These are phyloP conservation scores for Pharnaceum exiguum DNA, from an alignment of 148 eudicot species.

Conservation along the genomic window DNA sequence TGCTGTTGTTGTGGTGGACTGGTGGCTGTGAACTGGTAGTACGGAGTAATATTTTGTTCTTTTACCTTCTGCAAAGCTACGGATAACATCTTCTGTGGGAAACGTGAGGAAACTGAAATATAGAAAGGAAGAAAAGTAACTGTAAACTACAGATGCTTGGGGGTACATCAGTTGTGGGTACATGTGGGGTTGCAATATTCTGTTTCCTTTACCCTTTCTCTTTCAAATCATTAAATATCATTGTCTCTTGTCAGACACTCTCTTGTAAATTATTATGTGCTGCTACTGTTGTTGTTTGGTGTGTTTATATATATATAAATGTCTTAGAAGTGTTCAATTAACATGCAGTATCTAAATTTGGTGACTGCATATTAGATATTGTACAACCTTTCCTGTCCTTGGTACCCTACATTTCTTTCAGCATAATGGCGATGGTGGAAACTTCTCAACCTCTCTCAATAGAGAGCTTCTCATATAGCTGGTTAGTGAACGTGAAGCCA, in stretches of 20 bases:
- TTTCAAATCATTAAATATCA: conserved; percentile 26
- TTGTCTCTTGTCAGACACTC: conserved; percentile 26
- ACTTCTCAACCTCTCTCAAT: conserved; percentile 56
- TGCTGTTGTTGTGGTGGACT: too few species aligned
- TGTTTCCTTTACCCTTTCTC: conserved; percentile 33
- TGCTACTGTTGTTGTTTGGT: conserved; percentile 15
- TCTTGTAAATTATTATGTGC: conserved; percentile 21
- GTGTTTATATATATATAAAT: conserved; percentile 21
- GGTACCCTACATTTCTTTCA: background rate
- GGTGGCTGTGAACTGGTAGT: too few species aligned
- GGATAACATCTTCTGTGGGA: conserved; percentile 11
- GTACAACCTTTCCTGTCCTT: background rate
- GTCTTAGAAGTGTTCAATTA: conserved; percentile 15
- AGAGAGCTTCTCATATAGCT: conserved; percentile 81
- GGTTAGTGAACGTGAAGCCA: conserved; percentile 67
- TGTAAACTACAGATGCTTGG: conserved; percentile 24
- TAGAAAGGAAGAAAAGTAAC: conserved; percentile 14
- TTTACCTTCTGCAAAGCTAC: conserved; percentile 1
- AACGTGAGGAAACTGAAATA: conserved; percentile 18
- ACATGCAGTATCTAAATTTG: conserved; percentile 13
- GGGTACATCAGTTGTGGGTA: conserved; percentile 30
- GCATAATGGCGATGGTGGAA: conserved; percentile 30
- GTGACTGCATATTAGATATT: conserved; percentile 8
- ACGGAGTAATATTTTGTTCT: too few species aligned
- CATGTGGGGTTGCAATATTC: conserved; percentile 43